Conservation (phyloP, 1,284 basidiomycete genomes). For the Microbotryum intermedium region DNA sequence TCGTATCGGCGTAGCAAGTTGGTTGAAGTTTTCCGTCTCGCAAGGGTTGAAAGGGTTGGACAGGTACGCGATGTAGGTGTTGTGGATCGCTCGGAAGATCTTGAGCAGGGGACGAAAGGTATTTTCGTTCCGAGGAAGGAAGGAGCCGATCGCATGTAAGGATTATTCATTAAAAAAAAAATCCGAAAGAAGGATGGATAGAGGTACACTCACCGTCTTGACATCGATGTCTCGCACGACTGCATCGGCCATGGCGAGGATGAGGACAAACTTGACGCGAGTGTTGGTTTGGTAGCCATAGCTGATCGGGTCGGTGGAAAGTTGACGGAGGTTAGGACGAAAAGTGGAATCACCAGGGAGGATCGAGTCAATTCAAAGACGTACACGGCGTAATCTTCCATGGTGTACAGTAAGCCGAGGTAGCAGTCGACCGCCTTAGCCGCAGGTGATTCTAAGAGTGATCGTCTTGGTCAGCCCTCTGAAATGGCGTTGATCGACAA, state of each 20-base stretch:
- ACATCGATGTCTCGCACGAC: conserved; percentile 39
- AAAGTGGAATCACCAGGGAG: background rate
- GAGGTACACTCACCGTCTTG: conserved; percentile 29
- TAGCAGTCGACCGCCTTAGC: conserved; percentile 36
- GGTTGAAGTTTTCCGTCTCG: conserved; percentile 20
- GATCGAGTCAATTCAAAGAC: background rate
- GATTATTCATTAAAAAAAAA: background rate
- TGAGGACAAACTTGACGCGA: conserved; percentile 36
- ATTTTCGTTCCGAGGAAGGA: conserved; percentile 36
- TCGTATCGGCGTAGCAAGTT: conserved; percentile 20
- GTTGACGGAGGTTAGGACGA: background rate
- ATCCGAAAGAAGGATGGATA: too few species aligned
- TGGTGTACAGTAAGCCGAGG: conserved; percentile 38
- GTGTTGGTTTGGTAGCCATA: conserved; percentile 41
- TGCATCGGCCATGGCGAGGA: conserved; percentile 36
- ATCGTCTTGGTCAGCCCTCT: too few species aligned
- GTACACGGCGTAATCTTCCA: conserved; percentile 40
- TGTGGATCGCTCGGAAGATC: conserved; percentile 40
- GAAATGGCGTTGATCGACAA: too few species aligned
- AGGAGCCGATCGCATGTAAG: background rate
- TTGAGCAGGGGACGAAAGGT: conserved; percentile 4
- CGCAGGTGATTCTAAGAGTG: conserved; percentile 21
- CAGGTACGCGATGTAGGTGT: conserved; percentile 37
- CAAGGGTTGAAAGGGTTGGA: conserved; percentile 37
- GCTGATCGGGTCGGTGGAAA: conserved; percentile 13